These are phyloP conservation scores for Rhizopogon vinicolor DNA, from an alignment of 768 basidiomycete genomes.

Conservation along the genomic window DNA sequence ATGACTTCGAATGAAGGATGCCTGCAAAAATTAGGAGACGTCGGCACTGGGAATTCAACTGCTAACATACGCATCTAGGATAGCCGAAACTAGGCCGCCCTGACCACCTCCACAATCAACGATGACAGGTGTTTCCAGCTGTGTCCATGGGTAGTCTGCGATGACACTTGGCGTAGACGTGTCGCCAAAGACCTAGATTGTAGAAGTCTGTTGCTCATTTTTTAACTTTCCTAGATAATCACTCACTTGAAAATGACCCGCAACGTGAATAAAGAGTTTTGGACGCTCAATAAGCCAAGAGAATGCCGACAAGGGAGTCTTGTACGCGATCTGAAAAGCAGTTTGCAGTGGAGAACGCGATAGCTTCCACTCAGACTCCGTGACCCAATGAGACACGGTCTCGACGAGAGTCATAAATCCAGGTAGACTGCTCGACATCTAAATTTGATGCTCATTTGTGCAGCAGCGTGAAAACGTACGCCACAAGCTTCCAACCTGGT, in stretches of 20 bases:
- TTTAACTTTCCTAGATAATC: not conserved
- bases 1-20: constrained; percentile 20
- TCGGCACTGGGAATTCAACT: not conserved
- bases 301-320: constrained; percentile 32
- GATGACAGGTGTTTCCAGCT: constrained; percentile 30
- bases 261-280: not conserved
- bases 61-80: constrained; percentile 28
- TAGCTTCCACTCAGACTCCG: constrained; percentile 14
- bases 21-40: not conserved
- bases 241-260: not conserved
- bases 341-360: constrained; percentile 16
- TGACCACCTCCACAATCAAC: constrained; percentile 40
- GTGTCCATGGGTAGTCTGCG: constrained; percentile 35
- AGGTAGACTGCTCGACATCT: constrained; percentile 6
- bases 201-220: not conserved
- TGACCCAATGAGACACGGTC: constrained; percentile 4
- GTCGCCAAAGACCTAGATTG: not conserved
- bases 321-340: constrained; percentile 33
- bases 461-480: constrained; percentile 2
- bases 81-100: constrained; percentile 34
- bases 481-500: constrained; percentile 7
- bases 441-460: not conserved
- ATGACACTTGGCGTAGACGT: constrained; percentile 28
- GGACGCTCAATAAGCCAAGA: constrained; percentile 6
- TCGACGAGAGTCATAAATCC: constrained; percentile 8